Base-by-base conservation (phyloP, 306 rosid species). In the Fragaria nilgerrensis region DNA sequence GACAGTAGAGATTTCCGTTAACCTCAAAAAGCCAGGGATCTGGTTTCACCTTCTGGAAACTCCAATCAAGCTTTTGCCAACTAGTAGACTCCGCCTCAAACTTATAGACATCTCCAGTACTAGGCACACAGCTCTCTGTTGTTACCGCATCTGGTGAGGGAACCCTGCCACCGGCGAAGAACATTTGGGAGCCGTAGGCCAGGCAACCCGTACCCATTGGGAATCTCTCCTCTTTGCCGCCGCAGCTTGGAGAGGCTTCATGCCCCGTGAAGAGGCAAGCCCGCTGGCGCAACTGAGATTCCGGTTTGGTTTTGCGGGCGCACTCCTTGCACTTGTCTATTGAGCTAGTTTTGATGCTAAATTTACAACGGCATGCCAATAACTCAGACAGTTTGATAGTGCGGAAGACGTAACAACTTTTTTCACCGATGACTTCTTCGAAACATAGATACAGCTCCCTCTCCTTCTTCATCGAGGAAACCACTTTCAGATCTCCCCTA, bases 361-460 rank as follows among this genome's bases (percentile, higher is more conserved):
- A 48, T 0, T 3, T 4, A 48, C 19, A 48, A 3, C 20, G 4
- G 53, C 53, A 48, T 48, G 13, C 48, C 13, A 44, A 44, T 44
- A 44, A 44, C 53, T 48, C 53, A 4, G 6, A 48, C 19, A 48
- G 14, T 48, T 48, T 48, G 20, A 48, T 48, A 1, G 19, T 48
- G 20, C 53, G 53, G 19, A 48, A 13, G 19, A 48, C 55, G 20
- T 49, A 49, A 5, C 20, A 45, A 45, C 3, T 45, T 5, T 15
- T 1, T 4, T 0, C 7, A 3, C 4, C 0, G 5, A 0, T 4
- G 55, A 1, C 0, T 49, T 49, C 55, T 3, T 49, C 3, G 55
- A 49, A 49, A 49, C 55, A 49, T 5, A 49, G 55, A 49, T 49
- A 49, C 20, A 49, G 20, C 55, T 49, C 55, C 55, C 15, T 49